phyloP scores from a whole-genome alignment of 2,329 filamentous ascomycete genomes.

The Diaporthe ilicicola region DNA sequence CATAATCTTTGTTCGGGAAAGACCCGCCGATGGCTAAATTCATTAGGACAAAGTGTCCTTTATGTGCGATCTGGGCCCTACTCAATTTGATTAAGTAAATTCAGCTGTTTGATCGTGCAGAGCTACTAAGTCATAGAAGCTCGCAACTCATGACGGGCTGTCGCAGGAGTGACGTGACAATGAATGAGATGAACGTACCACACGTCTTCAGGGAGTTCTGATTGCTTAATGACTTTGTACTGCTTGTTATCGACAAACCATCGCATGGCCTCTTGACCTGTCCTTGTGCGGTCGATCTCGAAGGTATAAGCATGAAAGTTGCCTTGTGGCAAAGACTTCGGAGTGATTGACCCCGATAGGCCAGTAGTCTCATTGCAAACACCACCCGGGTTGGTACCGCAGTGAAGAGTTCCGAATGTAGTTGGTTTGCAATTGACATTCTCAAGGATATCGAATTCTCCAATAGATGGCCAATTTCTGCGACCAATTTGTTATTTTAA shows the following conservation, averaged over 20 bases:
- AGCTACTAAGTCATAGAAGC: not conserved
- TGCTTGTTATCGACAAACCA: constrained; percentile 4
- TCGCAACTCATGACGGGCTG: no score
- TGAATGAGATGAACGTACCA: not conserved
- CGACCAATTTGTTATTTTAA: not conserved
- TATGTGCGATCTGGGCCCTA: constrained; percentile 8
- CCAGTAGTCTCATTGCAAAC: constrained; percentile 8
- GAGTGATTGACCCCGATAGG: not conserved
- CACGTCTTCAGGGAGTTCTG: constrained; percentile 1
- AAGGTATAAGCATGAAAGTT: constrained; percentile 11
- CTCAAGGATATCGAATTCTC: constrained; percentile 7
- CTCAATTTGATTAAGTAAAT: no score
- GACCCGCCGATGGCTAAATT: not conserved
- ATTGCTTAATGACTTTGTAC: constrained; percentile 14
- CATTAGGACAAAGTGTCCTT: constrained; percentile 2
- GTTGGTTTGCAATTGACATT: constrained; percentile 14
- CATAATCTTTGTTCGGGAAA: constrained; percentile 8
- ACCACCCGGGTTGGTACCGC: not conserved
- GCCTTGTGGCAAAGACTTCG: constrained; percentile 2
- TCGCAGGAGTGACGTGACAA: not conserved
- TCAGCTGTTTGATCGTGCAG: not conserved
- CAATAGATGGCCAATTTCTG: constrained; percentile 6
- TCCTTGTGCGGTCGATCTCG: constrained; percentile 5
- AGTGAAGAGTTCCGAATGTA: constrained; percentile 6
- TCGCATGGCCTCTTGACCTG: constrained; percentile 7